Percentiles rank a stretch among this genome's conserved stretches.
These are phyloP conservation scores for Cyamopsis tetragonoloba DNA, from an alignment of 306 rosid genomes.

Conservation along the genomic window DNA sequence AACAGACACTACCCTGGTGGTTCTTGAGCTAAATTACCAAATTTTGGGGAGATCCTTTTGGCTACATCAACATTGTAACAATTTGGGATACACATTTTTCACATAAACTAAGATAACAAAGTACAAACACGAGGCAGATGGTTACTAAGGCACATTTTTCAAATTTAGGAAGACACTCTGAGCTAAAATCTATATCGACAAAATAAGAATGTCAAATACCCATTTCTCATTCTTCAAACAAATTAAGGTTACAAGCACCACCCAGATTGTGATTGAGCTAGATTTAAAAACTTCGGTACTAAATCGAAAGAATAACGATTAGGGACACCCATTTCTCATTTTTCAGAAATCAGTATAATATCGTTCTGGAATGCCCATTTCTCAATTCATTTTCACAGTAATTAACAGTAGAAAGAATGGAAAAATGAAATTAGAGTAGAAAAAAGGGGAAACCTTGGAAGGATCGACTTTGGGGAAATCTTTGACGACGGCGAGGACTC, in stretches of 20 bases:
- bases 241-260: neutral
- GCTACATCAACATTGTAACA: neutral
- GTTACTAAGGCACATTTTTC: neutral
- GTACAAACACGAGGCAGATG: neutral
- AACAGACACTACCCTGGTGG: conserved; percentile 5
- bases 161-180: too few species aligned
- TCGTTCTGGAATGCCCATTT: neutral
- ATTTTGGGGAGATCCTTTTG: neutral
- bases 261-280: neutral
- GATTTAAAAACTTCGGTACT: too few species aligned
- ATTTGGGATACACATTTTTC: neutral
- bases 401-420: neutral
- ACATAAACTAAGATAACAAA: neutral
- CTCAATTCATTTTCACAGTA: neutral
- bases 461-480: conserved; percentile 93
- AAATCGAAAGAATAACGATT: too few species aligned
- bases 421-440: neutral
- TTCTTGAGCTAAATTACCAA: neutral
- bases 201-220: too few species aligned
- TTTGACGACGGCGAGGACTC: conserved; percentile 84
- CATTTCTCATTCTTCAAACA: neutral
- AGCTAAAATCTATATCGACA: too few species aligned
- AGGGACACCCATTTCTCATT: neutral
- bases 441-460: conserved; percentile 49
- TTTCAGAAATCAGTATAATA: conserved; percentile 1